These are phyloP conservation scores for rapeseed (Brassica napus) DNA, from an alignment of 345 rosid species.

Conservation along the genomic window Da-Ae NC_063442.1:37796501-37797000, in stretches of 20 bases:
- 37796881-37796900: constrained; percentile 49
- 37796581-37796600: too few relatives aligned
- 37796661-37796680: not conserved
- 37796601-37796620: too few relatives aligned
- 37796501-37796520: too few relatives aligned
- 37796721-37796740: not conserved
- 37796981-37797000: constrained; percentile 95
- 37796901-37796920: constrained; percentile 97
- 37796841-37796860: constrained; percentile 19
- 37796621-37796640: too few relatives aligned
- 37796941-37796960: constrained; percentile 87
- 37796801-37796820: constrained; percentile 82
- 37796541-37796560: too few relatives aligned
- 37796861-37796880: not conserved
- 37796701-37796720: not conserved
- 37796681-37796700: too few relatives aligned
- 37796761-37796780: constrained; percentile 92
- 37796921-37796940: constrained; percentile 95
- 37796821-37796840: constrained; percentile 46
- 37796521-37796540: not conserved
- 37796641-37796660: not conserved
- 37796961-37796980: constrained; percentile 77
- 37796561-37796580: too few relatives aligned
- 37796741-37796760: constrained; percentile 96
- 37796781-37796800: constrained; percentile 93